phyloP scores from a whole-genome alignment of 2,329 filamentous ascomycete genomes.

The Fusarium oligoseptatum region DNA sequence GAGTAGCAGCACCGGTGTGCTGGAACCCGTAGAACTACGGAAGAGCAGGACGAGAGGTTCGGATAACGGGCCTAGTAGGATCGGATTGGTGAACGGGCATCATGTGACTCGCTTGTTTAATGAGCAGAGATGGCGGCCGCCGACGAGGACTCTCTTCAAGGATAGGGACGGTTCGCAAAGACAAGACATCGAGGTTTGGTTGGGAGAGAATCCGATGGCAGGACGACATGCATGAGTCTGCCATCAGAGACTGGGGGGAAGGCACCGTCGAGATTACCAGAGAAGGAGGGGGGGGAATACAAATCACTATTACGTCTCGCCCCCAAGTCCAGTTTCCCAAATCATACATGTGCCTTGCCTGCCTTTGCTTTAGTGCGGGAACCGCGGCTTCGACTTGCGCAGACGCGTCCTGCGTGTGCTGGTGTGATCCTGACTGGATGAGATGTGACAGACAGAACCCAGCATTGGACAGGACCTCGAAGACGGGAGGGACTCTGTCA shows the following conservation, averaged over 20 bases:
- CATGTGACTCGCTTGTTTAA: conserved; percentile 9
- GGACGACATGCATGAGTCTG: neutral
- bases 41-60: neutral
- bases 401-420: neutral
- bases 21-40: neutral
- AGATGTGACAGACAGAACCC: neutral
- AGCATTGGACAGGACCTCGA: no score
- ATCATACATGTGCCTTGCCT: neutral
- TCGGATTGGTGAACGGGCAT: neutral
- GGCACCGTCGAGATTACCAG: neutral
- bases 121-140: neutral
- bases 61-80: neutral
- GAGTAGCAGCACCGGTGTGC: neutral
- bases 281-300: neutral
- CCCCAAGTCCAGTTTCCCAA: neutral
- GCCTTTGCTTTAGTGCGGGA: neutral
- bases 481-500: neutral
- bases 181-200: neutral
- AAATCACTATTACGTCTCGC: neutral
- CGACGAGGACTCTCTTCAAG: neutral
- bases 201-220: neutral
- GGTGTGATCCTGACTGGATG: neutral
- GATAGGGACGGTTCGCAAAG: neutral
- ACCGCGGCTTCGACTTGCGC: neutral
- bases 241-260: neutral